phyloP scores from a whole-genome alignment of 1,284 basidiomycete species.

The Rhodotorula sp. region DNA sequence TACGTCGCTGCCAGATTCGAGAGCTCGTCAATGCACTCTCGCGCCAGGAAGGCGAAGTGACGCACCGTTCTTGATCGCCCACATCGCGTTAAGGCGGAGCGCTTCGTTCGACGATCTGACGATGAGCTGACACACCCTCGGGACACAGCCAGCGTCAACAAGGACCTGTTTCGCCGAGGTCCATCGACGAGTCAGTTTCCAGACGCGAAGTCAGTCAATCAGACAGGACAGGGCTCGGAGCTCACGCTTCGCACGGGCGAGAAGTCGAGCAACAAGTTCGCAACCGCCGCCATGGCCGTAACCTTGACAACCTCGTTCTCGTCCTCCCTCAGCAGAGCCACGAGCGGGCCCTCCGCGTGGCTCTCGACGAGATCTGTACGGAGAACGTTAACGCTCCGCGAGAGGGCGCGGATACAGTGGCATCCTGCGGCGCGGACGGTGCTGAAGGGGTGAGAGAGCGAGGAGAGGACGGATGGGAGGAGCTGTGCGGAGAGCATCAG shows the following conservation, averaged over 20 bases:
- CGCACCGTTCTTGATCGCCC: constrained; percentile 37
- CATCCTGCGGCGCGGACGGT: constrained; percentile 80
- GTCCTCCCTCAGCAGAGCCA: constrained; percentile 47
- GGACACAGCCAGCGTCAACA: constrained; percentile 36
- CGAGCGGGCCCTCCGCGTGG: constrained; percentile 67
- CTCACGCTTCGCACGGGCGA: constrained; percentile 61
- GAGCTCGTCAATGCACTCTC: not conserved
- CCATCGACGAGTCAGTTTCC: not conserved
- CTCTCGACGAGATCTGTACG: constrained; percentile 79
- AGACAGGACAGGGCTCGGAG: not conserved
- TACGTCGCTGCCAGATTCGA: constrained; percentile 17
- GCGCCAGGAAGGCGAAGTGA: too few species aligned
- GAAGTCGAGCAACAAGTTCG: constrained; percentile 81
- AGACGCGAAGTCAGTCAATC: too few species aligned
- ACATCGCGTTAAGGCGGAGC: constrained; percentile 27
- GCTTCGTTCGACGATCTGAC: constrained; percentile 13
- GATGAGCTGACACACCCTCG: constrained; percentile 35
- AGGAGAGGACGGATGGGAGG: constrained; percentile 60
- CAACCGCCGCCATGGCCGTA: constrained; percentile 71
- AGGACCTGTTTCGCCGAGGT: constrained; percentile 17
- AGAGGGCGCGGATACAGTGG: constrained; percentile 76
- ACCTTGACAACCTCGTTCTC: constrained; percentile 70
- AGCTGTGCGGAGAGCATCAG: constrained; percentile 60
- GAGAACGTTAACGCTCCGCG: constrained; percentile 71
- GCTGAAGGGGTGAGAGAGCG: constrained; percentile 62